phyloP scores from a whole-genome alignment of 1,284 basidiomycete genomes.

The Moesziomyces parantarcticus region DNA sequence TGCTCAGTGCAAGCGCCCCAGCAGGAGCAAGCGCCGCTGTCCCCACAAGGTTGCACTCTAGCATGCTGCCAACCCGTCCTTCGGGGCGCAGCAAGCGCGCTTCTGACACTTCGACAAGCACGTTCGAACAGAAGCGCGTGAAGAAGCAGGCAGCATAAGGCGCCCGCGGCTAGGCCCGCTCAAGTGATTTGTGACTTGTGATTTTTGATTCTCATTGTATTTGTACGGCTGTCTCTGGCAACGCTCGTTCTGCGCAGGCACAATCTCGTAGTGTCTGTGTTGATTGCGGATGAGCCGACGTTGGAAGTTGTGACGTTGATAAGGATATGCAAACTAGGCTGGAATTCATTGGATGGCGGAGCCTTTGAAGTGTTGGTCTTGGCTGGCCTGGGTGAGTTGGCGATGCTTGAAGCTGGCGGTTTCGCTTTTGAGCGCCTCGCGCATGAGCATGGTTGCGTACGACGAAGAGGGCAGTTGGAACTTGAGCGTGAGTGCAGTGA shows the following conservation, averaged over 20 bases:
- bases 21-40: slow-evolving; percentile 14
- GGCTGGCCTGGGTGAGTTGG: slow-evolving; percentile 49
- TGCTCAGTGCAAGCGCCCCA: slow-evolving; percentile 58
- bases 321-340: background rate
- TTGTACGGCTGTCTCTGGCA: slow-evolving; percentile 12
- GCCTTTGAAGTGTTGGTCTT: slow-evolving; percentile 49
- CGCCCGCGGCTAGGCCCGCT: too few species aligned
- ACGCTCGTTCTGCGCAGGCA: background rate
- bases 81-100: slow-evolving; percentile 38
- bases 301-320: too few species aligned
- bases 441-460: slow-evolving; percentile 65
- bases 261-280: too few species aligned
- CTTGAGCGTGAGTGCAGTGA: slow-evolving; percentile 58
- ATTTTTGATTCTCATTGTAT: slow-evolving; percentile 13
- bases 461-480: slow-evolving; percentile 61
- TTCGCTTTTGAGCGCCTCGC: slow-evolving; percentile 64
- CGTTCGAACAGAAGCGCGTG: slow-evolving; percentile 41
- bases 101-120: slow-evolving; percentile 20
- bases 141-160: slow-evolving; percentile 46
- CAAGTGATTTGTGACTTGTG: slow-evolving; percentile 4
- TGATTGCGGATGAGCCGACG: too few species aligned
- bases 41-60: slow-evolving; percentile 1
- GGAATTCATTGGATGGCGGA: background rate
- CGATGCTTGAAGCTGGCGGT: slow-evolving; percentile 57
- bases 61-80: slow-evolving; percentile 3